Evolutionary conservation across 2,329 filamentous ascomycete genomes (phyloP).

Genomic region (Diatrype stigma): DNA sequence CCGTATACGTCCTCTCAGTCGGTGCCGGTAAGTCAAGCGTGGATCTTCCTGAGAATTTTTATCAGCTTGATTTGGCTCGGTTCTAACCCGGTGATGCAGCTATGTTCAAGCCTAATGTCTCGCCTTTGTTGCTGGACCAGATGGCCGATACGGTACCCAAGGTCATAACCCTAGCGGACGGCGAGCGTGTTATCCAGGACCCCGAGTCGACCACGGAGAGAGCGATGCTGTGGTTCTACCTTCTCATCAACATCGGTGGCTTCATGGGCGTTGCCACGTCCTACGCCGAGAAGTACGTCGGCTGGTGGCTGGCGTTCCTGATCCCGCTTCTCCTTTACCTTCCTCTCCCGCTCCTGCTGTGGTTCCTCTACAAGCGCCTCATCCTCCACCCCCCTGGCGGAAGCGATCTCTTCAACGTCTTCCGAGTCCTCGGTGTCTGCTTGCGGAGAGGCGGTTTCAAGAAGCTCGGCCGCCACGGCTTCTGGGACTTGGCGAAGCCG

Average conservation of each 20-base stretch:
- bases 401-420: slow-evolving; percentile 40
- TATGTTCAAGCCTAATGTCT: slow-evolving; percentile 70
- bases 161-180: slow-evolving; percentile 46
- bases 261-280: slow-evolving; percentile 49
- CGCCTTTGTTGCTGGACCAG: slow-evolving; percentile 64
- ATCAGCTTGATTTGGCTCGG: neutral
- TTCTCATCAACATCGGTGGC: slow-evolving; percentile 51
- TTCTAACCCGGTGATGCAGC: slow-evolving; percentile 13
- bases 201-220: slow-evolving; percentile 60
- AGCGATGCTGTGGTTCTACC: slow-evolving; percentile 63
- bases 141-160: slow-evolving; percentile 52
- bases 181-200: slow-evolving; percentile 65
- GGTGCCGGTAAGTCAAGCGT: slow-evolving; percentile 54
- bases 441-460: slow-evolving; percentile 35
- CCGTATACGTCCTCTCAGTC: slow-evolving; percentile 48
- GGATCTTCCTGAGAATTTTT: neutral
- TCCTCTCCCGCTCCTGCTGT: slow-evolving; percentile 36
- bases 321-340: slow-evolving; percentile 40
- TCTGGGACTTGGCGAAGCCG: slow-evolving; percentile 59
- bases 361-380: slow-evolving; percentile 38
- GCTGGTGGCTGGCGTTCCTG: slow-evolving; percentile 46
- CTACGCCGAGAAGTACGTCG: slow-evolving; percentile 48
- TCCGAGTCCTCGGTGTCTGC: slow-evolving; percentile 36
- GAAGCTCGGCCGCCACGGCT: slow-evolving; percentile 39
- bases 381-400: slow-evolving; percentile 41